Conservation (phyloP, 495 filamentous ascomycete species). For the Aspergillus conjunctus region DNA sequence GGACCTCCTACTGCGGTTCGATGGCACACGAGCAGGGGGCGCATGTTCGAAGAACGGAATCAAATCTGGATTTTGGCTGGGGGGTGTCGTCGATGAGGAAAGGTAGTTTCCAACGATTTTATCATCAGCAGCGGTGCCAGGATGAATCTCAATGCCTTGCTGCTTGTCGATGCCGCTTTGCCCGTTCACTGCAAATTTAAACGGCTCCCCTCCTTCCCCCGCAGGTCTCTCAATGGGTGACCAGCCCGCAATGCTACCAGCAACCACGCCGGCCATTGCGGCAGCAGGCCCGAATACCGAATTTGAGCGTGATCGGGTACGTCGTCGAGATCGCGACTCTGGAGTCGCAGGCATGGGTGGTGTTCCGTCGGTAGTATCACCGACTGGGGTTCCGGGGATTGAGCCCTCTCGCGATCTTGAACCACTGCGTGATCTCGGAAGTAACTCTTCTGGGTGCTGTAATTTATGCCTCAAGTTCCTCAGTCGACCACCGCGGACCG, state of each 20-base stretch:
- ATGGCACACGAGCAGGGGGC: conserved; percentile 41
- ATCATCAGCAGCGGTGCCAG: conserved; percentile 58
- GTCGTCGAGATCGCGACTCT: conserved; percentile 69
- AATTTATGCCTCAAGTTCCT: conserved; percentile 85
- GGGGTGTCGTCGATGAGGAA: conserved; percentile 47
- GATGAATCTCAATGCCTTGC: conserved; percentile 60
- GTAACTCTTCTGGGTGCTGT: conserved; percentile 73
- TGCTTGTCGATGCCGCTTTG: conserved; percentile 51
- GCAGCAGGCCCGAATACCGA: conserved; percentile 81
- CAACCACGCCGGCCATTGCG: conserved; percentile 83
- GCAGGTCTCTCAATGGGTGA: conserved; percentile 72
- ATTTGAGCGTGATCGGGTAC: conserved; percentile 81
- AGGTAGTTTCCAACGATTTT: conserved; percentile 52
- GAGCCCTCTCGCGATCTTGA: conserved; percentile 75
- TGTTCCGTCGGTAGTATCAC: conserved; percentile 47
- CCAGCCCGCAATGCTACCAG: conserved; percentile 85
- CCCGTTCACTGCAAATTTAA: conserved; percentile 46
- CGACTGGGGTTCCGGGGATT: conserved; percentile 66
- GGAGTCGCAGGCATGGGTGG: conserved; percentile 65
- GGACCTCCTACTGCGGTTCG: conserved; percentile 41
- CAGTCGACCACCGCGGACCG: conserved; percentile 78
- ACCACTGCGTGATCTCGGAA: conserved; percentile 71
- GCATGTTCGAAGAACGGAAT: conserved; percentile 54
- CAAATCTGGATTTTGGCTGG: conserved; percentile 61
- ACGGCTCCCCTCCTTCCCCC: conserved; percentile 49